Evolutionary conservation across 352 stramenopile genomes (phyloP), one percentile per base, ranked within the genome.

Genomic region (Phytopythium boreale): DNA sequence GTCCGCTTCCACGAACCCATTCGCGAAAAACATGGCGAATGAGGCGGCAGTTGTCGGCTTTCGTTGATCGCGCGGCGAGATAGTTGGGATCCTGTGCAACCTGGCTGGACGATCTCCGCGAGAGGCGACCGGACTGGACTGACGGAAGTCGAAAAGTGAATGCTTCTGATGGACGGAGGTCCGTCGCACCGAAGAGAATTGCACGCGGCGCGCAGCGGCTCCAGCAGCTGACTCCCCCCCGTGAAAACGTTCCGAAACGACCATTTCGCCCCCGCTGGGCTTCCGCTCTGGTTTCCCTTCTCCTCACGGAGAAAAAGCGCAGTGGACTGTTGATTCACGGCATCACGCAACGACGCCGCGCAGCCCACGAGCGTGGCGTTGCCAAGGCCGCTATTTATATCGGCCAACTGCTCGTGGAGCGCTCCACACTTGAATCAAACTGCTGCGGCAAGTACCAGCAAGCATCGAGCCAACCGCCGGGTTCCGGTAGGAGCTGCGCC

Each of bases 1-100:
- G 53, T 89, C 80, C 61, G 79, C 74, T 67, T 92, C 83, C 66
- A 87, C 68, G 67, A 80, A 92, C 47, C 78, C 77, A 62, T 77
- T 87, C 24, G 81, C 76, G 61, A 90, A 92, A 62, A 93, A 93
- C 80, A 93, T 90, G 19, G 17, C 57, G 37, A 34, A 22, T 7
- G 46, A 26, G 22, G 3, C 22, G 46, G 19, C 44, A 29, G 14
- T 55, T 55, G 47, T 36, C 47, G 47, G 49, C 0, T 39, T 5
- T 11, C 3, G 26, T 11, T n/a, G 12, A 4, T 20, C 0, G n/a
- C 2, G 49, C 24, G 24, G 26, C 26, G 49, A 36, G 19, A 26
- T 7, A 29, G 19, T 7, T 57, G 26, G 6, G 19, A 56, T 24
- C 24, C 29, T 22, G 51, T 37, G 36, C 26, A 15, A 19, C 15